Evolutionary conservation across 192 early-diverging fungal species (phyloP).

Genomic region (Chytriomyces sp.): DNA sequence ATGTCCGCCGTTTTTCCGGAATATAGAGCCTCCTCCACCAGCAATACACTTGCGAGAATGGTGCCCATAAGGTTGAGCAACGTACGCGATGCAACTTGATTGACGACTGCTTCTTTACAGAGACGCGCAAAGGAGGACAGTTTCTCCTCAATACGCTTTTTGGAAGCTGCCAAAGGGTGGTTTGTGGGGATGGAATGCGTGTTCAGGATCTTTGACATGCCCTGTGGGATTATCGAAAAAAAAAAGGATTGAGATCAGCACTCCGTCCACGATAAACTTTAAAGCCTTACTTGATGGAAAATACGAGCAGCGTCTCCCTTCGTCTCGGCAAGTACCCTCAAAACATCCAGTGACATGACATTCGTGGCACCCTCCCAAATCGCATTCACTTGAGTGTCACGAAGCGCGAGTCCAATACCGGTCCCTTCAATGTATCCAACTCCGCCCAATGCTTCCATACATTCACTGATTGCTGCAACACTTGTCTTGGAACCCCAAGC

Average conservation of each 20-base stretch:
- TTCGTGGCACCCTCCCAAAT: conserved; percentile 83
- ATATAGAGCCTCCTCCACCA: conserved; percentile 1
- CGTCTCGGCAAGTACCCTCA: conserved; percentile 45
- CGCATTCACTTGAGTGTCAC: conserved; percentile 69
- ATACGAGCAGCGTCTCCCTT: conserved; percentile 47
- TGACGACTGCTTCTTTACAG: neutral
- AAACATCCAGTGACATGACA: conserved; percentile 64
- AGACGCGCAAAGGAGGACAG: neutral
- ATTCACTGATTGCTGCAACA: conserved; percentile 54
- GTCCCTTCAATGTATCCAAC: conserved; percentile 79
- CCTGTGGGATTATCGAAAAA: neutral
- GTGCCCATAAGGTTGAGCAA: neutral
- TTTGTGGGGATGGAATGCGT: neutral
- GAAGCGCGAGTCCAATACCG: conserved; percentile 60
- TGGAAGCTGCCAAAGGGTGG: neutral
- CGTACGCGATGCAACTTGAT: conserved; percentile 17
- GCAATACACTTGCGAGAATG: conserved; percentile 2
- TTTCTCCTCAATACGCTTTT: neutral
- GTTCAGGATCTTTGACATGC: conserved; percentile 3
- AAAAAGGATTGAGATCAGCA: neutral
- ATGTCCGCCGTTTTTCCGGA: neutral
- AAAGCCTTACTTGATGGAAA: conserved; percentile 49
- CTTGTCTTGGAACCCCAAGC: conserved; percentile 60
- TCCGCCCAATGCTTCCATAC: conserved; percentile 72
- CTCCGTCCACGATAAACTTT: neutral